phyloP scores from a whole-genome alignment of 352 stramenopile genomes.

The Pseudoperonospora humuli region DNA sequence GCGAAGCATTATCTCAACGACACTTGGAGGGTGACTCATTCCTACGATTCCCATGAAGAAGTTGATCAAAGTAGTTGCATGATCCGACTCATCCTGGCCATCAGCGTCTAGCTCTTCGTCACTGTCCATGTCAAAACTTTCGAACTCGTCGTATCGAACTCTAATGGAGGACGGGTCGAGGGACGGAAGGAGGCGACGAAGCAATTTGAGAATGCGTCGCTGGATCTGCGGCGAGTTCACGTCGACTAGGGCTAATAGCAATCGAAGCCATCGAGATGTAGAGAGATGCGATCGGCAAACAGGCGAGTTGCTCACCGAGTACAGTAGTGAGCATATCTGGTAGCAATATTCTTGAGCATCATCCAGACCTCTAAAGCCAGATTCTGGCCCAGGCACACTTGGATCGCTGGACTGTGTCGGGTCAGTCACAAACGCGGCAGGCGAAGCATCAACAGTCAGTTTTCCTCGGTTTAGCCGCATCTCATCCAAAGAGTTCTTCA shows the following conservation, averaged over 20 bases:
- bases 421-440: constrained; percentile 28
- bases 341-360: constrained; percentile 86
- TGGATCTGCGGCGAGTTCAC: constrained; percentile 69
- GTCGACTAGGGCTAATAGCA: constrained; percentile 74
- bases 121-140: constrained; percentile 74
- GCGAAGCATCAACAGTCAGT: constrained; percentile 5
- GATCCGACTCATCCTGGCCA: constrained; percentile 35
- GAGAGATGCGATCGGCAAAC: constrained; percentile 80
- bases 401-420: constrained; percentile 37
- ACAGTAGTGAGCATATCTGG: constrained; percentile 82
- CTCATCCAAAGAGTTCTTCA: constrained; percentile 81
- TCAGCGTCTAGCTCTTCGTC: constrained; percentile 74
- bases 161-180: constrained; percentile 58
- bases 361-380: constrained; percentile 23
- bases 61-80: constrained; percentile 57
- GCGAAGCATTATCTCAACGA: constrained; percentile 50
- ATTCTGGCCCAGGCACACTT: constrained; percentile 28
- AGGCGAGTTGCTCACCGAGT: constrained; percentile 78
- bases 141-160: constrained; percentile 56
- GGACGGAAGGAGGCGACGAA: constrained; percentile 67
- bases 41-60: constrained; percentile 78
- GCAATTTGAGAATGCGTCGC: constrained; percentile 72
- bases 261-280: constrained; percentile 71
- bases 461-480: constrained; percentile 35
- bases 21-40: constrained; percentile 56